Conservation (phyloP, 2,329 filamentous ascomycete genomes). For the Pseudogymnoascus sp. region DNA sequence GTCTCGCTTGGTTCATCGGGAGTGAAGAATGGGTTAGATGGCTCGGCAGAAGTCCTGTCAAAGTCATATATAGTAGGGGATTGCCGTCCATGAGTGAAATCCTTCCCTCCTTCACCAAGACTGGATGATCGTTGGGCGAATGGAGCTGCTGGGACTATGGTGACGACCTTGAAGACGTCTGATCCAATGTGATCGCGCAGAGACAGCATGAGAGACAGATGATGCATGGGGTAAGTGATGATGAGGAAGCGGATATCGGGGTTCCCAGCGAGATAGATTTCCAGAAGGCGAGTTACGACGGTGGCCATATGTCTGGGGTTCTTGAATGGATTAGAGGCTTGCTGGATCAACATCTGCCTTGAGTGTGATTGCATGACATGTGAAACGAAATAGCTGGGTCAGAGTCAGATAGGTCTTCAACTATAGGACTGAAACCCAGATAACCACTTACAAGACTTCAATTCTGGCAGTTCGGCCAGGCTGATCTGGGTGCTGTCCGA, state of each 20-base stretch:
- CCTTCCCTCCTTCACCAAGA: neutral
- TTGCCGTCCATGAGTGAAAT: slow-evolving; percentile 26
- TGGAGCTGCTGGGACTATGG: slow-evolving; percentile 36
- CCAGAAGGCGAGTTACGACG: slow-evolving; percentile 52
- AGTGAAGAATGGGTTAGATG: neutral
- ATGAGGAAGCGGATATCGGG: slow-evolving; percentile 48
- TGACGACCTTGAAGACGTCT: slow-evolving; percentile 51
- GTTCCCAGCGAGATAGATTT: slow-evolving; percentile 50
- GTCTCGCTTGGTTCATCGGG: neutral
- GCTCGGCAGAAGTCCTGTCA: neutral
- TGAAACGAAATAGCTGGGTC: slow-evolving; percentile 48
- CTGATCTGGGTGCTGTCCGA: slow-evolving; percentile 38
- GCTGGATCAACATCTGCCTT: slow-evolving; percentile 42
- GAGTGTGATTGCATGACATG: slow-evolving; percentile 54
- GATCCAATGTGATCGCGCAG: slow-evolving; percentile 51
- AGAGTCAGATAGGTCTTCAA: neutral
- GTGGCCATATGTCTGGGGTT: slow-evolving; percentile 49
- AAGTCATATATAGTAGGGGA: slow-evolving; percentile 21
- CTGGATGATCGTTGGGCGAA: neutral
- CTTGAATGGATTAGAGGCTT: slow-evolving; percentile 48
- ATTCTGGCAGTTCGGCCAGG: neutral
- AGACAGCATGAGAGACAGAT: slow-evolving; percentile 49
- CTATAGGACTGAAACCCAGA: slow-evolving; percentile 10
- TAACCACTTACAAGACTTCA: neutral
- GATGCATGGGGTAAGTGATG: slow-evolving; percentile 50